These are phyloP conservation scores for Penicillium ucsense DNA, from an alignment of 495 filamentous ascomycete species.

Conservation along the genomic window DNA sequence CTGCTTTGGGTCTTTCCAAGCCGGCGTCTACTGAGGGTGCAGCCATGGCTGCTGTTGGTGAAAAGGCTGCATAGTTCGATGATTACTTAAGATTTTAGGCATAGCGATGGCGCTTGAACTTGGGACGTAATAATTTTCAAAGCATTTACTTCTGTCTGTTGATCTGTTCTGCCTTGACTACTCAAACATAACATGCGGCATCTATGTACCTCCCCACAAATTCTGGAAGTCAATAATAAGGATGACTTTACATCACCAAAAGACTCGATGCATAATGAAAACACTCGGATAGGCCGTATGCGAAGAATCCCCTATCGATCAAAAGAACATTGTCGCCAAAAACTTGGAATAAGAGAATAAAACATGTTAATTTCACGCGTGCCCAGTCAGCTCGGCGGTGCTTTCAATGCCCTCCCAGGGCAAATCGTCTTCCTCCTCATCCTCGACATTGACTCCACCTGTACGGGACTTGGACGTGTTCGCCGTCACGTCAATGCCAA, in stretches of 20 bases:
- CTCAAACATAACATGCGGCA: too few species aligned
- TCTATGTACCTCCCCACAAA: too few species aligned
- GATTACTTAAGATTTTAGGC: slow-evolving; percentile 8
- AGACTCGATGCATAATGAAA: not conserved
- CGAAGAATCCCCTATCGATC: too few species aligned
- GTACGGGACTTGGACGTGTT: slow-evolving; percentile 19
- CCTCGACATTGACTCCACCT: slow-evolving; percentile 24
- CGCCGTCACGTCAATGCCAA: slow-evolving; percentile 41
- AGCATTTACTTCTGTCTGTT: too few species aligned
- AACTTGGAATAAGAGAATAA: not conserved
- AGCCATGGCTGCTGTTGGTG: slow-evolving; percentile 18
- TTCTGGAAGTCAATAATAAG: too few species aligned
- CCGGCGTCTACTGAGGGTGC: slow-evolving; percentile 23
- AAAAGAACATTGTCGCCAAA: not conserved
- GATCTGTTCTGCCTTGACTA: too few species aligned
- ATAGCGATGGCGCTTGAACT: slow-evolving; percentile 44
- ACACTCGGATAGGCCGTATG: not conserved
- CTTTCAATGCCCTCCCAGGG: slow-evolving; percentile 48
- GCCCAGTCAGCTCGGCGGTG: slow-evolving; percentile 37
- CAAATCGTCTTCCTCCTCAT: slow-evolving; percentile 35
- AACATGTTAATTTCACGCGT: slow-evolving; percentile 5
- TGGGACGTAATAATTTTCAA: too few species aligned
- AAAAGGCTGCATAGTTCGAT: not conserved
- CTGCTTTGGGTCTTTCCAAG: slow-evolving; percentile 8
- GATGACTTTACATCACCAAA: too few species aligned